Base-by-base conservation (phyloP, 148 eudicot species). In the Fallopia convolvulus region DNA sequence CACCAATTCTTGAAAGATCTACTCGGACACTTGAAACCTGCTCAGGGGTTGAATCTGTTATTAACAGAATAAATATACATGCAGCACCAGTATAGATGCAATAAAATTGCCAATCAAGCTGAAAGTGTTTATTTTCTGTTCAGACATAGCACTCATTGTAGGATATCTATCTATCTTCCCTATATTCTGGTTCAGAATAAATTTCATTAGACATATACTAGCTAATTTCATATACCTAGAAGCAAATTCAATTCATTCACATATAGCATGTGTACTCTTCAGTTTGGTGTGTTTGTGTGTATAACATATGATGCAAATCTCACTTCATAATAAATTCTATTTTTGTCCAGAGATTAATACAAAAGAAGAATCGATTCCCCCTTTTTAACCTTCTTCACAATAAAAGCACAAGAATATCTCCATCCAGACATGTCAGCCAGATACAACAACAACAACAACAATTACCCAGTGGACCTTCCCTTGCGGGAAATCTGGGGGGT, bases 21-120 rank as follows among this genome's bases (percentile, higher is more conserved):
- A 48, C 87, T 72, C 90, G 90, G 42, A 85, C 89, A 81, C 81
- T 90, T 56, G 75, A 49, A 56, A 94, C 96, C 99, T 94, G 88
- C 84, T 83, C 77, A 76, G 86, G 18, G 75, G n/a, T 65, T 65
- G 33, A 65, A 65, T 65, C 39, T 65, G 40, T 65, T 32, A 30
- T 65, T 33, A 20, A 65, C 3, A 26, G 41, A 65, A 65, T 7
- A 30, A 65, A 65, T 18, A 65, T 65, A 61, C 36, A 61, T 11
- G 39, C 70, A 30, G 70, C 39, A 30, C 41, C 70, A 14, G 18
- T 3, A 30, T 65, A 65, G 1, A 32, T 5, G 6, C 41, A 7
- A 13, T 14, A 30, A 33, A 6, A 65, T 30, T 65, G 70, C 70
- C 70, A 12, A 65, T 11, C 40, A 65, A 65, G 70, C 41, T 32